phyloP scores from a whole-genome alignment of 2,329 filamentous ascomycete genomes.

The Colletotrichum sp. region DNA sequence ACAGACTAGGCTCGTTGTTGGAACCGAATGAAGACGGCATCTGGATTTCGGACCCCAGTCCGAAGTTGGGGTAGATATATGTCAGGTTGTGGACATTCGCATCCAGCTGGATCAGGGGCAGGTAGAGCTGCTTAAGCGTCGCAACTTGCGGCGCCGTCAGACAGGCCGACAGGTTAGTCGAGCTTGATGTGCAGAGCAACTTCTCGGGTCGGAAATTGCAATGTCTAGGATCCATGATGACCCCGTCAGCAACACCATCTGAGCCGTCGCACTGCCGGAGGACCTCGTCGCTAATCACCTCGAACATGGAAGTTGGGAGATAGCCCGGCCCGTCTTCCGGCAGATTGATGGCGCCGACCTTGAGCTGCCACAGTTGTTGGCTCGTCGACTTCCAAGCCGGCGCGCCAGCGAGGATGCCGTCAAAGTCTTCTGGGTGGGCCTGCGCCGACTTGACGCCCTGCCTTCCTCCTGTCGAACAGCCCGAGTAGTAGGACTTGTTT shows the following conservation, averaged over 20 bases:
- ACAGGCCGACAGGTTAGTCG: slow-evolving; percentile 31
- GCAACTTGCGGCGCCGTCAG: slow-evolving; percentile 48
- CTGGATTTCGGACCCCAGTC: slow-evolving; percentile 46
- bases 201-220: slow-evolving; percentile 43
- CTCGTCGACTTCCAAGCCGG: slow-evolving; percentile 44
- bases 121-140: slow-evolving; percentile 36
- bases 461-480: slow-evolving; percentile 59
- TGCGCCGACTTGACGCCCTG: slow-evolving; percentile 55
- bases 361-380: slow-evolving; percentile 41
- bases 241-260: slow-evolving; percentile 51
- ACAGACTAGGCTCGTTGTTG: slow-evolving; percentile 19
- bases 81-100: slow-evolving; percentile 26
- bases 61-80: slow-evolving; percentile 47
- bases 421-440: slow-evolving; percentile 51
- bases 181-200: slow-evolving; percentile 40
- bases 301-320: slow-evolving; percentile 26
- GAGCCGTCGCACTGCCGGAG: slow-evolving; percentile 50
- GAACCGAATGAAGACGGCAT: slow-evolving; percentile 31
- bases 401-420: slow-evolving; percentile 57
- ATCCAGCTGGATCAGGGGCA: slow-evolving; percentile 26
- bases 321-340: slow-evolving; percentile 40
- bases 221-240: slow-evolving; percentile 47
- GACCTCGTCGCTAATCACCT: slow-evolving; percentile 36
- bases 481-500: slow-evolving; percentile 54
- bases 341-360: slow-evolving; percentile 48